Conservation (phyloP, 805 yeast genomes). For the Hanseniaspora nectarophila region DNA sequence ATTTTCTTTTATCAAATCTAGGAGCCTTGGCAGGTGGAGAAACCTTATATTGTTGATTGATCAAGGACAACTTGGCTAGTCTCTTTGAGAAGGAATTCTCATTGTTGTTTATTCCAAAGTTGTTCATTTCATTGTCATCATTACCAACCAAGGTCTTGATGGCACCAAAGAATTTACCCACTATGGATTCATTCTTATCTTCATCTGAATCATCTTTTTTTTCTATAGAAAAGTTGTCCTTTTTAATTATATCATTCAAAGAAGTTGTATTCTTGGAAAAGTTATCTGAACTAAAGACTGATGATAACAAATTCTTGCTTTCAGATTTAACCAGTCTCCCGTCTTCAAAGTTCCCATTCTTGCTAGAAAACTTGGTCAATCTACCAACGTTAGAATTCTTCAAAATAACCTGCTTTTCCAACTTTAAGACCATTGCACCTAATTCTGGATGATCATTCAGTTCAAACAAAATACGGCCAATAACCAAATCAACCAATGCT, state of each 20-base stretch:
- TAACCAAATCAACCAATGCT: constrained; percentile 56
- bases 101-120: constrained; percentile 19
- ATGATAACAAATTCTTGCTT: constrained; percentile 6
- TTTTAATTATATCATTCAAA: constrained; percentile 19
- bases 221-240: constrained; percentile 18
- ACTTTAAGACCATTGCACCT: constrained; percentile 49
- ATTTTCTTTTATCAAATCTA: constrained; percentile 31
- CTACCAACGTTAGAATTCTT: constrained; percentile 25
- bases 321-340: constrained; percentile 22
- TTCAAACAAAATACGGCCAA: constrained; percentile 57
- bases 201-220: constrained; percentile 14
- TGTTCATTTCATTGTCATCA: constrained; percentile 19
- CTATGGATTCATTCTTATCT: constrained; percentile 16
- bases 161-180: constrained; percentile 21
- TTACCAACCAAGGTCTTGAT: constrained; percentile 15
- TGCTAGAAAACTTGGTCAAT: neutral
- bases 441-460: constrained; percentile 44
- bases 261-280: constrained; percentile 23
- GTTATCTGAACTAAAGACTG: constrained; percentile 9
- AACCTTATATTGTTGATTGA: constrained; percentile 29
- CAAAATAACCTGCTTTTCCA: constrained; percentile 52
- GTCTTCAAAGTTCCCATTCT: constrained; percentile 15
- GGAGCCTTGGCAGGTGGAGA: constrained; percentile 50
- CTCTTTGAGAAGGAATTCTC: constrained; percentile 6
- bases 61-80: constrained; percentile 19